A percentile compares a stretch with the other conserved stretches of the same genome.
These are phyloP conservation scores for Eimeria mitis DNA, from an alignment of 169 alveolate genomes.

Conservation along the genomic window DNA sequence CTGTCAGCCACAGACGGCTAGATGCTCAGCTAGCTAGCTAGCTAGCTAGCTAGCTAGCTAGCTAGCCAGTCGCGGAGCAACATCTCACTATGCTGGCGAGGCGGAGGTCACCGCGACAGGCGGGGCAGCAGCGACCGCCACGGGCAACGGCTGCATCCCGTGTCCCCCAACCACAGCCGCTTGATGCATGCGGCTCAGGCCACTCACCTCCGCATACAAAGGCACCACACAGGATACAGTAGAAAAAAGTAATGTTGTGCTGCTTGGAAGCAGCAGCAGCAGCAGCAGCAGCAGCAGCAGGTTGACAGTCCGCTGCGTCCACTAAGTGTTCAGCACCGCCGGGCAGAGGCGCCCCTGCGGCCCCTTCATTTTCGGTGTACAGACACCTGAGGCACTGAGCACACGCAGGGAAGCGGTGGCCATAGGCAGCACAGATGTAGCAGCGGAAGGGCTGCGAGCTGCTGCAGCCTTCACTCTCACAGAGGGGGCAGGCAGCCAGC, in stretches of 20 bases:
- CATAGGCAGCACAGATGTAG: neutral
- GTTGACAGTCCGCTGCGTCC: neutral
- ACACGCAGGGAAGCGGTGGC: conserved; percentile 50
- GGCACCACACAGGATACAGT: conserved; percentile 52
- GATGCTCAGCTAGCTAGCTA: neutral
- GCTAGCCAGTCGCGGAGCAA: conserved; percentile 4
- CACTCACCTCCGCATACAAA: conserved; percentile 40
- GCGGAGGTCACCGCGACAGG: conserved; percentile 27
- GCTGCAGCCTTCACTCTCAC: conserved; percentile 6
- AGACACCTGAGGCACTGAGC: conserved; percentile 58
- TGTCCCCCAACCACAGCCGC: conserved; percentile 52
- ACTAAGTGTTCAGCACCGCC: neutral
- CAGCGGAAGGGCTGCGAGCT: conserved; percentile 34
- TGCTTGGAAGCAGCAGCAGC: neutral
- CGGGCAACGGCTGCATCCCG: conserved; percentile 19
- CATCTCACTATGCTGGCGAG: conserved; percentile 49
- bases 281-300: conserved; percentile 23
- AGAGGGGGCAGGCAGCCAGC: conserved; percentile 11
- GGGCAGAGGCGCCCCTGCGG: conserved; percentile 31
- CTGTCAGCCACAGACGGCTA: neutral
- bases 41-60: conserved; percentile 22
- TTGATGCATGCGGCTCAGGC: conserved; percentile 22
- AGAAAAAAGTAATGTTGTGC: conserved; percentile 20
- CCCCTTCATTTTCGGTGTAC: conserved; percentile 42
- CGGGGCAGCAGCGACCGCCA: conserved; percentile 62